A percentile compares a stretch with the other conserved stretches of the same genome.
These are phyloP conservation scores for Pezicula radicicola DNA, from an alignment of 2,329 filamentous ascomycete species.

Conservation along the genomic window DNA sequence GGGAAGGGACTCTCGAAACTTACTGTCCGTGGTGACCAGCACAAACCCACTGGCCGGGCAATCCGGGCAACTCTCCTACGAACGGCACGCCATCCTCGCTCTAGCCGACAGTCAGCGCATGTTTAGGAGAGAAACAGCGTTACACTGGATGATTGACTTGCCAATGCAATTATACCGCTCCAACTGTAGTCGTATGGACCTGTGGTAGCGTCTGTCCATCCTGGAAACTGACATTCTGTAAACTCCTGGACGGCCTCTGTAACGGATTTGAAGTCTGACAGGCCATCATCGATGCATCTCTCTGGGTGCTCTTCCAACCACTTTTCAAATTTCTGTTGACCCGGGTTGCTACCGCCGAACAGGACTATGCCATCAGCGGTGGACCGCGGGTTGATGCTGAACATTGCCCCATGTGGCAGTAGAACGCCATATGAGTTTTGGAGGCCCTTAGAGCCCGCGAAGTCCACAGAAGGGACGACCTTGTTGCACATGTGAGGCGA, in stretches of 20 bases:
- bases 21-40: slow-evolving; percentile 15
- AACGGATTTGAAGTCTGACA: slow-evolving; percentile 23
- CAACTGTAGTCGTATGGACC: slow-evolving; percentile 29
- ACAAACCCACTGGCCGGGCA: slow-evolving; percentile 14
- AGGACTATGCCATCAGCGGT: slow-evolving; percentile 27
- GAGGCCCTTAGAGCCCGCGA: slow-evolving; percentile 6
- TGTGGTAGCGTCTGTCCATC: slow-evolving; percentile 21
- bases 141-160: not conserved
- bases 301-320: slow-evolving; percentile 28
- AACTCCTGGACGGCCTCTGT: slow-evolving; percentile 24
- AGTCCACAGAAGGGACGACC: slow-evolving; percentile 3
- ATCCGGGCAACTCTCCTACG: slow-evolving; percentile 12
- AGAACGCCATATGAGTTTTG: slow-evolving; percentile 31
- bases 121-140: not conserved
- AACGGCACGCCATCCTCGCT: slow-evolving; percentile 13
- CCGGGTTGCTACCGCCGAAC: slow-evolving; percentile 30
- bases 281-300: slow-evolving; percentile 26
- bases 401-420: slow-evolving; percentile 24
- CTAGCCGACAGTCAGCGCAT: slow-evolving; percentile 11
- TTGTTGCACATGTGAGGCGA: slow-evolving; percentile 20
- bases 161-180: slow-evolving; percentile 20
- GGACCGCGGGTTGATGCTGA: slow-evolving; percentile 31
- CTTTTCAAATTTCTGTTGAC: slow-evolving; percentile 26
- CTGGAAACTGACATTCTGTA: slow-evolving; percentile 23
- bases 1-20: not conserved